Evolutionary conservation across 495 filamentous ascomycete genomes (phyloP), one percentile per base, ranked within the genome.

Genomic region (Lophiostoma macrostomum): DNA sequence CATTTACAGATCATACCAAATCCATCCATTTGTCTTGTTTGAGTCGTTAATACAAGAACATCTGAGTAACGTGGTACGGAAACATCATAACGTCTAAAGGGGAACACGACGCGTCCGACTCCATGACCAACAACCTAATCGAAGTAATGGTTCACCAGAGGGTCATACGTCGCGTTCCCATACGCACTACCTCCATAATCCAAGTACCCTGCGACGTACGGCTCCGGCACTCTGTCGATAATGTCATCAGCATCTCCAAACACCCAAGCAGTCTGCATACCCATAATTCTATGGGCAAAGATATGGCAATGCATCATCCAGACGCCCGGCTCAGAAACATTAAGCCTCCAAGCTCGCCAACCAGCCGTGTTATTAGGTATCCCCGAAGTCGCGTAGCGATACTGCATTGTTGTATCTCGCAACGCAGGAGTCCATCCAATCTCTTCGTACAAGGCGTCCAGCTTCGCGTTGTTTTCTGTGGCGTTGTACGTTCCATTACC

Each of bases 401-500:
- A 38, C 35, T 38, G 35, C 35, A 38, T 38, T 18, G 35, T 38
- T 6, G 35, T 38, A 18, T 38, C 35, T 6, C 35, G 35, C 7
- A 18, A 7, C 35, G 35, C 35, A 7, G 35, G 35, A 10, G 35
- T 38, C 35, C 35, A 38, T 6, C 35, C 35, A 6, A 6, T 10
- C 35, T 38, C 35, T 8, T 7, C 14, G 19, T 38, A 38, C 14
- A 38, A 18, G 7, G 35, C 35, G 6, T 8, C 14, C 5, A 81
- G 68, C 47, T 65, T 71, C 30, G 66, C 60, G 35, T 83, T 76
- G 58, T 83, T 82, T 1, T 65, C 72, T 0, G 67, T 70, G 0
- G 74, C 62, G 47, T 82, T 68, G 60, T 82, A 83, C 3, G 63
- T 69, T 4, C 82, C 82, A 13, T 74, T 71, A 1, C 82, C 81